phyloP scores from a whole-genome alignment of 352 stramenopile species.

The Aphanomyces stellatus region DNA sequence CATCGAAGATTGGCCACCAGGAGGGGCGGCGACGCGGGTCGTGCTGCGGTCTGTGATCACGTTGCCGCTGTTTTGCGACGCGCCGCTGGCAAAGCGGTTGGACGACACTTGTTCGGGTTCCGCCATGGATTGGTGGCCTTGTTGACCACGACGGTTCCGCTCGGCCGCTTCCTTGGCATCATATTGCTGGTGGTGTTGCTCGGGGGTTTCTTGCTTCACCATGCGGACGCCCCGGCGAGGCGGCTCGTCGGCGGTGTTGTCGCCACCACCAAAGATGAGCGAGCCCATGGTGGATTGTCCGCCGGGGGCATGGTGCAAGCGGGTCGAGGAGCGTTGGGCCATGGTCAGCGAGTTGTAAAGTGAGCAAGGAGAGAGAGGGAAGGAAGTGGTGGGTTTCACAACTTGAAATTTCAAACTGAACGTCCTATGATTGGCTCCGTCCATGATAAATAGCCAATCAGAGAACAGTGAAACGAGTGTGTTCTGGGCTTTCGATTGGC shows the following conservation, averaged over 20 bases:
- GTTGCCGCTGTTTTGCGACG: slow-evolving; percentile 85
- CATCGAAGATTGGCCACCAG: slow-evolving; percentile 24
- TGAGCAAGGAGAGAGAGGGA: not conserved
- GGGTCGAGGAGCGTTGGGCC: slow-evolving; percentile 29
- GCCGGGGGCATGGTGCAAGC: slow-evolving; percentile 56
- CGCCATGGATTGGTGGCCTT: slow-evolving; percentile 28
- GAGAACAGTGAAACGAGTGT: too few relatives aligned
- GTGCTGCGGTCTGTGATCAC: slow-evolving; percentile 83
- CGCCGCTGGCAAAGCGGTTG: slow-evolving; percentile 72
- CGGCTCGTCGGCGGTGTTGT: not conserved
- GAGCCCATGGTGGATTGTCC: slow-evolving; percentile 61
- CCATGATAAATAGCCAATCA: not conserved
- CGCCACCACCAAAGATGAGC: slow-evolving; percentile 61
- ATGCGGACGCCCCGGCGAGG: not conserved
- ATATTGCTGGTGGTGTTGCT: slow-evolving; percentile 25
- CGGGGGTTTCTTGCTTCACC: slow-evolving; percentile 31
- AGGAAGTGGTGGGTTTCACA: not conserved
- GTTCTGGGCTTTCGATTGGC: not conserved
- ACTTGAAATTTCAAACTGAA: slow-evolving; percentile 10
- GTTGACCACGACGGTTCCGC: slow-evolving; percentile 10
- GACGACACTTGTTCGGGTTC: slow-evolving; percentile 37
- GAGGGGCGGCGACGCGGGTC: slow-evolving; percentile 64
- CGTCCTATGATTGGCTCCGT: not conserved
- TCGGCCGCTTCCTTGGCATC: slow-evolving; percentile 16
- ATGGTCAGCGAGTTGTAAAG: slow-evolving; percentile 11